phyloP scores from a whole-genome alignment of 129 eudicot species.

The Centella asiatica region DNA sequence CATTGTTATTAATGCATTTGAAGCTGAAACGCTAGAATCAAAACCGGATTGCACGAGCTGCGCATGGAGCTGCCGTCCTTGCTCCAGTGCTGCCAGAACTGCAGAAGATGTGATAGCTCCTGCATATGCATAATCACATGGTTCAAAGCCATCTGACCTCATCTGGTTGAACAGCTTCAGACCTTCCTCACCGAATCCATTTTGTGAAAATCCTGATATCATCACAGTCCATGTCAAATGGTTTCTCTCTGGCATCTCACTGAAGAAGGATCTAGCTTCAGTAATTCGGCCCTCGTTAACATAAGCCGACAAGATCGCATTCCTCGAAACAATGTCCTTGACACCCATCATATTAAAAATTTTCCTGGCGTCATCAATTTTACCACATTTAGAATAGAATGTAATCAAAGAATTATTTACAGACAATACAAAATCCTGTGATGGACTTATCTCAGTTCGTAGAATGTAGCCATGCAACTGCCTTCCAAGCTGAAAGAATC shows the following conservation, averaged over 20 bases:
- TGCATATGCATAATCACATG: slow-evolving; percentile 77
- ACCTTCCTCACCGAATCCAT: slow-evolving; percentile 70
- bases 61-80: slow-evolving; percentile 86
- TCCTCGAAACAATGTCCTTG: slow-evolving; percentile 73
- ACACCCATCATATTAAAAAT: slow-evolving; percentile 43
- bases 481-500: slow-evolving; percentile 50
- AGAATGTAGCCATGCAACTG: slow-evolving; percentile 63
- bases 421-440: slow-evolving; percentile 35
- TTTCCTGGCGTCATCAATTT: slow-evolving; percentile 44
- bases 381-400: slow-evolving; percentile 65
- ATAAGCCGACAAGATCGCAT: slow-evolving; percentile 67
- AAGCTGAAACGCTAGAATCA: slow-evolving; percentile 72
- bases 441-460: slow-evolving; percentile 35
- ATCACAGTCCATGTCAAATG: slow-evolving; percentile 69
- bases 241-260: slow-evolving; percentile 49
- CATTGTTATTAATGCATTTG: slow-evolving; percentile 80
- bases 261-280: slow-evolving; percentile 52
- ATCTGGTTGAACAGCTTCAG: slow-evolving; percentile 59
- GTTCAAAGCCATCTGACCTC: slow-evolving; percentile 46
- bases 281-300: slow-evolving; percentile 43
- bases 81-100: slow-evolving; percentile 67
- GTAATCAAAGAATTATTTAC: slow-evolving; percentile 63
- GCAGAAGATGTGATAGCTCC: slow-evolving; percentile 80
- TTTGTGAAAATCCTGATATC: slow-evolving; percentile 78
- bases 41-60: slow-evolving; percentile 58